Evolutionary conservation across 352 stramenopile species (phyloP).

Genomic region (Peronospora destructor): DNA sequence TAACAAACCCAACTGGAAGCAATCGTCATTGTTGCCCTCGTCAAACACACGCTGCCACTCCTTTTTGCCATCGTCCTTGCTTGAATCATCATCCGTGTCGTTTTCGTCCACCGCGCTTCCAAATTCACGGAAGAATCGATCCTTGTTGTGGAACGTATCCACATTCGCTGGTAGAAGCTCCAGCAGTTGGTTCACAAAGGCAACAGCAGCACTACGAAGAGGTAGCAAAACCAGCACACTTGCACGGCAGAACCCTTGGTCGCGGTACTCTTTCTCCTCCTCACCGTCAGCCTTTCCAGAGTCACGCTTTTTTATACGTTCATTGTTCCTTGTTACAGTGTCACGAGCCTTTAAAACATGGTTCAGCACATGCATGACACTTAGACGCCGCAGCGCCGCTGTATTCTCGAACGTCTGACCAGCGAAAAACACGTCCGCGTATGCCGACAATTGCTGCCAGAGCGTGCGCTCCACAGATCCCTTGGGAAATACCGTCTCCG

Average conservation of each 20-base stretch:
- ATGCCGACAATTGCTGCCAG: conserved; percentile 42
- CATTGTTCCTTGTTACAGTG: conserved; percentile 63
- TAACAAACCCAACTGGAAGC: conserved; percentile 68
- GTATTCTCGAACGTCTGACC: conserved; percentile 61
- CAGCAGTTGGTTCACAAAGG: conserved; percentile 61
- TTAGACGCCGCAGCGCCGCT: conserved; percentile 41
- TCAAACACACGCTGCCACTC: conserved; percentile 73
- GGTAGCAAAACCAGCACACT: conserved; percentile 67
- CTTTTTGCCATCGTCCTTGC: conserved; percentile 34
- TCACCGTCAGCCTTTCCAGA: conserved; percentile 13
- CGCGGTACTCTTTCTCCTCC: conserved; percentile 69
- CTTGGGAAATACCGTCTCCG: conserved; percentile 23
- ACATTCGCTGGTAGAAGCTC: conserved; percentile 52
- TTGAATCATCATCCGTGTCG: conserved; percentile 2
- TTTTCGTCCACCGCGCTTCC: conserved; percentile 25
- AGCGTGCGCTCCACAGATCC: conserved; percentile 47
- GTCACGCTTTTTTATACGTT: conserved; percentile 49
- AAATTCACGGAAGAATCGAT: conserved; percentile 65
- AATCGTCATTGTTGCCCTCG: conserved; percentile 76
- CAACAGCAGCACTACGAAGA: conserved; percentile 51
- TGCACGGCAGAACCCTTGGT: conserved; percentile 68
- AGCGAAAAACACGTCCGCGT: conserved; percentile 66
- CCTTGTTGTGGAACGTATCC: conserved; percentile 66
- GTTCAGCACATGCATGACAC: conserved; percentile 73
- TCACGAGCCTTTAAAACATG: conserved; percentile 72